Conservation (phyloP, 805 yeast species). For the Candida dajiaensis region DNA sequence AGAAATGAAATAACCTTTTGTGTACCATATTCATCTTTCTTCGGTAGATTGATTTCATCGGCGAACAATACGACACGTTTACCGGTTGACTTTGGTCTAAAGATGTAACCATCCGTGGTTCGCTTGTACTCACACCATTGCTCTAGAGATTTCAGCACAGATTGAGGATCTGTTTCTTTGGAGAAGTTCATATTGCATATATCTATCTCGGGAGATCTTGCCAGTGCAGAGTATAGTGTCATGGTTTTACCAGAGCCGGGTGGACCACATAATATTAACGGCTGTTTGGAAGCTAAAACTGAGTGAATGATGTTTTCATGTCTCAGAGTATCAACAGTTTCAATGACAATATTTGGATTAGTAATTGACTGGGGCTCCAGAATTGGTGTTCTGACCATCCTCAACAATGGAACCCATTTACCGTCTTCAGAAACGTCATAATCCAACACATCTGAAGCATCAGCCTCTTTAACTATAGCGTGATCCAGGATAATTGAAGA, state of each 20-base stretch:
- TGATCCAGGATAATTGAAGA: conserved; percentile 6
- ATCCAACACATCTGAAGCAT: conserved; percentile 11
- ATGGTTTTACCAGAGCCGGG: conserved; percentile 97
- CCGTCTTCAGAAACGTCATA: conserved; percentile 40
- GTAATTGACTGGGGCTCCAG: conserved; percentile 34
- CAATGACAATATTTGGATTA: conserved; percentile 60
- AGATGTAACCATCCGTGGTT: conserved; percentile 42
- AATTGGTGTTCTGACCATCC: conserved; percentile 45
- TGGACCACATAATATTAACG: conserved; percentile 84
- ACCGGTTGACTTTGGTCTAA: conserved; percentile 57
- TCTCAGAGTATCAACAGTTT: conserved; percentile 71
- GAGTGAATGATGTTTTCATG: conserved; percentile 59
- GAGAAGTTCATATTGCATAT: conserved; percentile 75
- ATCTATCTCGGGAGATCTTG: conserved; percentile 50
- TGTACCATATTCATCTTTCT: conserved; percentile 62
- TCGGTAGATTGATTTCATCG: conserved; percentile 87
- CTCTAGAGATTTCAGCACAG: conserved; percentile 59
- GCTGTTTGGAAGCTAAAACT: conserved; percentile 47
- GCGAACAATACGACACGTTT: conserved; percentile 80
- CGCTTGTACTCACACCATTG: conserved; percentile 62
- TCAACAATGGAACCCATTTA: conserved; percentile 43
- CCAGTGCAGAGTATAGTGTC: conserved; percentile 68
- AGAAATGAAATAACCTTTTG: conserved; percentile 67
- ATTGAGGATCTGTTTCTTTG: conserved; percentile 62
- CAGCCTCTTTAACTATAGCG: conserved; percentile 14